Base-by-base conservation (phyloP, 139 green algal genomes). In the Chlamydomonas asymmetrica region DNA sequence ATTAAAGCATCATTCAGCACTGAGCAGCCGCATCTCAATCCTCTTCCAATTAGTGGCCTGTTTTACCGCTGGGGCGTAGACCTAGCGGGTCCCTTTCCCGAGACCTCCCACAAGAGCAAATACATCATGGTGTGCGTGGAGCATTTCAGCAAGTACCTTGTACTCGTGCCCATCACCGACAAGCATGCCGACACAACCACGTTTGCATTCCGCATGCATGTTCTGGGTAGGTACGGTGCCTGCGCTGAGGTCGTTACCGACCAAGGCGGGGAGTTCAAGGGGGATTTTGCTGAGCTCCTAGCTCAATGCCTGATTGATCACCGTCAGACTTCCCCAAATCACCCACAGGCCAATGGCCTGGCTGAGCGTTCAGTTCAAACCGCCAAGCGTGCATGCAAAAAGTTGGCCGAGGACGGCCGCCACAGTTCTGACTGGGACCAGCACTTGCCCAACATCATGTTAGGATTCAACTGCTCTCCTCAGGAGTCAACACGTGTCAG, bases 341-440 rank as follows among this genome's bases (percentile, higher is more conserved):
- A 76, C 57, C 75, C 75, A 1, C 59, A 86, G 61, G 68, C 59
- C 8, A 66, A 86, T 40, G 74, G 80, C 4, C 61, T 80, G 1
- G 54, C 75, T 31, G 76, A 80, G 60, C 38, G 71, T 0, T 38
- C 40, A 1, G 70, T 86, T 1, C 67, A 82, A 23, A 74, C 65
- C 1, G 27, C 76, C 2, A 80, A 86, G 63, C 39, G 31, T 34
- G 45, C 45, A 52, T 13, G 13, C 18, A 0, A 16, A 10, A 52
- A 25, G 45, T 25, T 52, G 45, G 13, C 13, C 0, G 18, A 10
- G 13, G 18, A 52, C 45, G 45, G 45, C 45, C 13, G 45, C 45
- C 13, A 52, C 13, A 52, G 18, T 13, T 13, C 45, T 13, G 45
- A 52, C 45, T 52, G 63, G 63, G 63, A 70, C 1, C 10, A 57